A percentile compares a stretch with the other conserved stretches of the same genome.
phyloP scores from a whole-genome alignment of 495 filamentous ascomycete genomes.

The Penicillium herquei region DNA sequence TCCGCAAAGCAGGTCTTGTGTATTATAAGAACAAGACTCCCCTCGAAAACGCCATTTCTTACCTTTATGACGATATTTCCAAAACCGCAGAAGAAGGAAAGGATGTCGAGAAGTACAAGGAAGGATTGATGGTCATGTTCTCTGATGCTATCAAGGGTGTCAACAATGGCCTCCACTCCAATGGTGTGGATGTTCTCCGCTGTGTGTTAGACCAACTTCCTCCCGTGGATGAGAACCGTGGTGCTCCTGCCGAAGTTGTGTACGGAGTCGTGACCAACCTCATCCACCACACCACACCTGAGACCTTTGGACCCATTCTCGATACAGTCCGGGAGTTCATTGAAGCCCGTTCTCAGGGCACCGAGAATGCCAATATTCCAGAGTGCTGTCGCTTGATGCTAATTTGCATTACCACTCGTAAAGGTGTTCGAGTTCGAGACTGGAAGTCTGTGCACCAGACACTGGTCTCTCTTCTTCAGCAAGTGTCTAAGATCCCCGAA shows the following conservation, averaged over 20 bases:
- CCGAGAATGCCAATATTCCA: constrained; percentile 41
- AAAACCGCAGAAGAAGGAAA: constrained; percentile 51
- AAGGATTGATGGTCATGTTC: constrained; percentile 88
- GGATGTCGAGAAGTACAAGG: constrained; percentile 58
- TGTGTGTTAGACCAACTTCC: constrained; percentile 56
- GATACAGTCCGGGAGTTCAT: constrained; percentile 55
- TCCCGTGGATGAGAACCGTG: constrained; percentile 46
- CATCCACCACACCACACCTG: constrained; percentile 75
- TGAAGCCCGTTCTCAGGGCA: constrained; percentile 28
- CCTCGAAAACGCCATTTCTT: constrained; percentile 63
- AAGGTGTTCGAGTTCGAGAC: constrained; percentile 67
- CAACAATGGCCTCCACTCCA: constrained; percentile 76
- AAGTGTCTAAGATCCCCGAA: constrained; percentile 36
- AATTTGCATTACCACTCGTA: constrained; percentile 67
- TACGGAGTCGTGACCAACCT: constrained; percentile 73
- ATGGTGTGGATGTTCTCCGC: constrained; percentile 65
- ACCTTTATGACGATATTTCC: constrained; percentile 66
- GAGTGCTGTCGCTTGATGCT: constrained; percentile 65
- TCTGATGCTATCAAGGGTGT: constrained; percentile 84
- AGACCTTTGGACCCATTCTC: constrained; percentile 60
- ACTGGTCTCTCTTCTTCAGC: constrained; percentile 54
- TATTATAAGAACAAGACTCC: constrained; percentile 68
- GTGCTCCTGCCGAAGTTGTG: constrained; percentile 57
- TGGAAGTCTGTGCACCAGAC: constrained; percentile 67
- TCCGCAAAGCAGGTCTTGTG: constrained; percentile 78